Percentiles rank a stretch among this genome's conserved stretches.
These are phyloP conservation scores for Ulmus americana DNA, from an alignment of 331 rosid genomes.

Conservation along the genomic window DNA sequence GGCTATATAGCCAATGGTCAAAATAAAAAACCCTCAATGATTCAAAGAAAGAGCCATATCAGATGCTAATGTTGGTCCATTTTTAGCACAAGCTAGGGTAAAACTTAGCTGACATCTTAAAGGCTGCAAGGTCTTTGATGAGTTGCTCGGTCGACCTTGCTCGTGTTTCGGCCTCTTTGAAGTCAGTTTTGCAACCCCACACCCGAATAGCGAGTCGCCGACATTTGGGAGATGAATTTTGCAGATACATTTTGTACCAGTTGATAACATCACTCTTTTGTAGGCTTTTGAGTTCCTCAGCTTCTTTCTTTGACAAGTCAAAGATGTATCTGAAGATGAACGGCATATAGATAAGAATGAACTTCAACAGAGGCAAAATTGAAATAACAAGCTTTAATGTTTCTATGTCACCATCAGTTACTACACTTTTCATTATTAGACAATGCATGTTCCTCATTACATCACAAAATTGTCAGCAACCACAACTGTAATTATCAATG, in stretches of 20 bases:
- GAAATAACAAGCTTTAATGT: neutral
- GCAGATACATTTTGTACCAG: constrained; percentile 64
- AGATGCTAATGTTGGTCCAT: neutral
- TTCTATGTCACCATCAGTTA: constrained; percentile 2
- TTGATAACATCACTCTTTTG: constrained; percentile 59
- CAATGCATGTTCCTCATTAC: constrained; percentile 10
- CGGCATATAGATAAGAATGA: constrained; percentile 5
- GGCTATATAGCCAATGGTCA: neutral
- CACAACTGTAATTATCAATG: neutral
- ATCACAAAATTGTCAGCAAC: neutral
- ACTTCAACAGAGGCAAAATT: constrained; percentile 14
- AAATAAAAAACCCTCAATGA: neutral
- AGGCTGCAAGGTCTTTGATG: constrained; percentile 48
- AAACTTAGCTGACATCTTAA: constrained; percentile 57
- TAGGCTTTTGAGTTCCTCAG: constrained; percentile 55
- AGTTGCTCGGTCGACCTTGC: constrained; percentile 28
- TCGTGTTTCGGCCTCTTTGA: constrained; percentile 44
- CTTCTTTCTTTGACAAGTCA: constrained; percentile 67
- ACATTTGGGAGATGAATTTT: constrained; percentile 60
- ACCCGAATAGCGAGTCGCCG: constrained; percentile 61
- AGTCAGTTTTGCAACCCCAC: constrained; percentile 83
- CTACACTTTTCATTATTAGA: constrained; percentile 9
- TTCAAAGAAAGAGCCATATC: neutral
- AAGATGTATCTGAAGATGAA: constrained; percentile 64
- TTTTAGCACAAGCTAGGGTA: constrained; percentile 56